Evolutionary conservation across 164 flowering plant species (phyloP).

Genomic region (Liquidambar formosana): DNA sequence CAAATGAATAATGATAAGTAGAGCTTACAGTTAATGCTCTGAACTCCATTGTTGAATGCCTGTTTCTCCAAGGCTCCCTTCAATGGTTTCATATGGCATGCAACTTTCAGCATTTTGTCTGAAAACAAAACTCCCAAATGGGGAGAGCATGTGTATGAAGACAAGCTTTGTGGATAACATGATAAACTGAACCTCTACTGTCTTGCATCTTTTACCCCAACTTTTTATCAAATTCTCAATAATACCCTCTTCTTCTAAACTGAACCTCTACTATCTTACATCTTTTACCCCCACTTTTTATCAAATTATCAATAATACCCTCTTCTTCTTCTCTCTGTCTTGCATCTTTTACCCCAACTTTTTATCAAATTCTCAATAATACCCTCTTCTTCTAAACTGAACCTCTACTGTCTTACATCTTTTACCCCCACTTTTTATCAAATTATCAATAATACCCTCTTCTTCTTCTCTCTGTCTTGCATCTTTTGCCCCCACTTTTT

Average conservation of each 20-base stretch:
- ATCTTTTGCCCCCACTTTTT: no score
- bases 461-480: background rate
- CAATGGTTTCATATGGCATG: slow-evolving; percentile 5
- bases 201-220: background rate
- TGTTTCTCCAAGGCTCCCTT: slow-evolving; percentile 23
- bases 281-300: slow-evolving; percentile 7
- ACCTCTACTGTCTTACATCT: background rate
- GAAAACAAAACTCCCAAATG: background rate
- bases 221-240: no score
- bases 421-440: slow-evolving; percentile 7
- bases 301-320: slow-evolving; percentile 4
- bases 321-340: background rate
- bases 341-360: no score
- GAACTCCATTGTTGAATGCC: slow-evolving; percentile 20
- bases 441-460: slow-evolving; percentile 4
- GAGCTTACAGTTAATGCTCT: slow-evolving; percentile 24
- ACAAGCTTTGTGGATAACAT: background rate
- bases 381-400: no score
- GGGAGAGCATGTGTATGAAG: background rate
- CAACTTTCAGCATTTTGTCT: slow-evolving; percentile 6
- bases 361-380: no score
- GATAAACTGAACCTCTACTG: slow-evolving; percentile 1
- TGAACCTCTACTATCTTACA: background rate
- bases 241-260: no score
- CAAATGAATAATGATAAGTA: background rate